Percentiles rank a stretch among this genome's conserved stretches.
Conservation (phyloP, 1,139 yeast genomes). For the Yamadazyma membranifaciens region DNA sequence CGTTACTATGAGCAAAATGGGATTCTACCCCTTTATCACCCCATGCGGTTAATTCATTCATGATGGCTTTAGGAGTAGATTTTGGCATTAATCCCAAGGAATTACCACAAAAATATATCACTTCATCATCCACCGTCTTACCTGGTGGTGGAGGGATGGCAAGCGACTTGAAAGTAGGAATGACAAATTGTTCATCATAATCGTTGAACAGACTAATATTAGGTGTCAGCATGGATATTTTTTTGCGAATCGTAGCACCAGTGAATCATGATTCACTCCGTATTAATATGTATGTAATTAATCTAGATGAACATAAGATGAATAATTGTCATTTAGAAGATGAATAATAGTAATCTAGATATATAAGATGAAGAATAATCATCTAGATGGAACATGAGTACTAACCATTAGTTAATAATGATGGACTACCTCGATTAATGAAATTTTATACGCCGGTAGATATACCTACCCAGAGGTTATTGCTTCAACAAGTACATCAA, state of each 20-base stretch:
- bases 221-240: not conserved
- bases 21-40: conserved; percentile 74
- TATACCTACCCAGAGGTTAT: conserved; percentile 67
- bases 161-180: conserved; percentile 60
- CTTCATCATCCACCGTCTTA: conserved; percentile 12
- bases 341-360: not conserved
- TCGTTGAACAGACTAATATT: conserved; percentile 10
- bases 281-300: conserved; percentile 64
- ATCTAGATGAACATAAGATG: not conserved
- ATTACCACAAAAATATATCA: conserved; percentile 81
- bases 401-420: conserved; percentile 68
- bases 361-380: not conserved
- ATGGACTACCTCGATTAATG: conserved; percentile 87
- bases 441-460: conserved; percentile 93
- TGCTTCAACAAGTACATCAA: conserved; percentile 73
- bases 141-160: conserved; percentile 32
- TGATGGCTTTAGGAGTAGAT: conserved; percentile 54
- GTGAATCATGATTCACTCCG: conserved; percentile 79
- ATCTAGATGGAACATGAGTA: conserved; percentile 7
- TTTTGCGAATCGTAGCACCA: not conserved
- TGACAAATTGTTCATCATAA: conserved; percentile 42
- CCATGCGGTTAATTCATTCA: conserved; percentile 80
- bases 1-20: conserved; percentile 67
- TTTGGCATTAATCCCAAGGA: conserved; percentile 89
- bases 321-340: not conserved